Conservation (phyloP, 2,329 filamentous ascomycete genomes). For the Phyllosticta citribraziliensis region DNA sequence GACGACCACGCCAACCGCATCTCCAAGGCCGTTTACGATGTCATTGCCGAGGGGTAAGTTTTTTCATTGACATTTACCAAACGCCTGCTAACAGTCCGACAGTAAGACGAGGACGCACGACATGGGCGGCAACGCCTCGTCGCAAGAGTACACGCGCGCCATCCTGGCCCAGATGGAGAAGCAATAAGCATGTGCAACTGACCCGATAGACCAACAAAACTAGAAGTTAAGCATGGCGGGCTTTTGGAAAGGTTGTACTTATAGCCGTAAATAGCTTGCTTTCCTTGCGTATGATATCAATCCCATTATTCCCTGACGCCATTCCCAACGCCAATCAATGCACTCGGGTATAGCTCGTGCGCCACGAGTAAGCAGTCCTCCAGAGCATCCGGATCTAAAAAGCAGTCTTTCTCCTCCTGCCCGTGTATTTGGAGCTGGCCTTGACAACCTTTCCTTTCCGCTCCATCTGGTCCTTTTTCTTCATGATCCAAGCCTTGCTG, state of each 20-base stretch:
- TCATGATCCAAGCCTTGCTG: conserved; percentile 72
- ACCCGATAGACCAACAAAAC: conserved; percentile 2
- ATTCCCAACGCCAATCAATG: conserved; percentile 17
- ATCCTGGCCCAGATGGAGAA: conserved; percentile 91
- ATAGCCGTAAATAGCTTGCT: conserved; percentile 32
- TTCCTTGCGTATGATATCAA: conserved; percentile 18
- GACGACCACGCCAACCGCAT: conserved; percentile 98
- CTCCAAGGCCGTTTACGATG: conserved; percentile 73
- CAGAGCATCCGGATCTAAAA: conserved; percentile 46
- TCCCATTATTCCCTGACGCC: conserved; percentile 17
- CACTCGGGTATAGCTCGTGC: conserved; percentile 6
- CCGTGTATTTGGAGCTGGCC: conserved; percentile 84
- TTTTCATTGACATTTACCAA: not conserved
- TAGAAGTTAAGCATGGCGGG: conserved; percentile 5
- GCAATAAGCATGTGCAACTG: conserved; percentile 11
- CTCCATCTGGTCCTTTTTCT: conserved; percentile 90
- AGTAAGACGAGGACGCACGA: conserved; percentile 85
- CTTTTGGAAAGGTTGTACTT: conserved; percentile 28
- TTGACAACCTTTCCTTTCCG: conserved; percentile 93
- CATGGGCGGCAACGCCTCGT: conserved; percentile 86
- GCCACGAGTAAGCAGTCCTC: not conserved
- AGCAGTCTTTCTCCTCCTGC: conserved; percentile 68
- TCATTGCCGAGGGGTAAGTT: conserved; percentile 81
- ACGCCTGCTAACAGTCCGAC: conserved; percentile 23
- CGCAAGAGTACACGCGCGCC: conserved; percentile 89